Conservation (phyloP, 2,329 filamentous ascomycete species). For the Hypoxylon sp. region DNA sequence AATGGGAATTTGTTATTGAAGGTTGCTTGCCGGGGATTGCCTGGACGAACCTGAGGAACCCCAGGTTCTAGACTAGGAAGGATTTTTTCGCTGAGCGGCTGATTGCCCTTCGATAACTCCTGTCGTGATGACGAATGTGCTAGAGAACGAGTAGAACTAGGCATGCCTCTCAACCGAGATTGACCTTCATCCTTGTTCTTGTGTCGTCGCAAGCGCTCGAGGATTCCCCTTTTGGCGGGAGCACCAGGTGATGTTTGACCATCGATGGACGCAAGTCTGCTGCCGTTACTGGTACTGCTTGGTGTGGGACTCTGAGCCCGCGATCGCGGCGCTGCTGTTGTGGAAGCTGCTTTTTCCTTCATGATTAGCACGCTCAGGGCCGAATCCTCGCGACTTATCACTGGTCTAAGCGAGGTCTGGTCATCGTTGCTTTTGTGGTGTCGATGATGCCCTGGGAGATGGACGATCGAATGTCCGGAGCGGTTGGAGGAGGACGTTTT, state of each 20-base stretch:
- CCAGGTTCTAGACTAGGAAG: slow-evolving; percentile 42
- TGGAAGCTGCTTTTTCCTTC: slow-evolving; percentile 62
- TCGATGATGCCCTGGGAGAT: slow-evolving; percentile 70
- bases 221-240: slow-evolving; percentile 60
- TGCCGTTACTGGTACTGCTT: slow-evolving; percentile 71
- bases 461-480: slow-evolving; percentile 67
- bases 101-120: slow-evolving; percentile 54
- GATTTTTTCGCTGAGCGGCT: slow-evolving; percentile 50
- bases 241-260: slow-evolving; percentile 67
- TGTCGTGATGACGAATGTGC: slow-evolving; percentile 58
- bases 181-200: slow-evolving; percentile 64
- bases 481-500: slow-evolving; percentile 71
- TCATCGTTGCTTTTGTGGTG: slow-evolving; percentile 78
- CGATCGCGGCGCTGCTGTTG: slow-evolving; percentile 53
- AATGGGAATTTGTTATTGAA: slow-evolving; percentile 72
- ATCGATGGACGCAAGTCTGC: slow-evolving; percentile 59
- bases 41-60: slow-evolving; percentile 37
- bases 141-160: slow-evolving; percentile 63
- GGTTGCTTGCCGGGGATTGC: slow-evolving; percentile 55
- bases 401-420: slow-evolving; percentile 71
- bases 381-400: slow-evolving; percentile 79
- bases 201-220: slow-evolving; percentile 60
- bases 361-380: slow-evolving; percentile 56
- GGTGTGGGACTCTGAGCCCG: slow-evolving; percentile 85
- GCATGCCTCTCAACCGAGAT: slow-evolving; percentile 57